Evolutionary conservation across 148 eudicot species (phyloP), one percentile per base, ranked within the genome.

Genomic region (Chenopodium quinoa): DNA sequence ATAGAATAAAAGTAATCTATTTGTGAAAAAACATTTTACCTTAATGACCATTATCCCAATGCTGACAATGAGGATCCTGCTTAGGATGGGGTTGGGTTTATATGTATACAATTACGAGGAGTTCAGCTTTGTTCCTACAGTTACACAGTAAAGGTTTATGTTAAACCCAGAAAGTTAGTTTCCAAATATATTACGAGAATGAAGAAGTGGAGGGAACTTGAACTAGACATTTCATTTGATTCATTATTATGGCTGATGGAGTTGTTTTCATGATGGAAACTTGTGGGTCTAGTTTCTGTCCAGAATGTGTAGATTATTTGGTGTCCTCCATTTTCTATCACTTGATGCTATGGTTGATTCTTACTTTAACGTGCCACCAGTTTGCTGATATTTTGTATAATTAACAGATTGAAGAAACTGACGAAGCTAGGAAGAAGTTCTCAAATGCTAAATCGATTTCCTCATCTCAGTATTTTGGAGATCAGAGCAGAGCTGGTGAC

Each of bases 371-470:
- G 62, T 54, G 63, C 73, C 37, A 27, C 14, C 70, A 68, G 47
- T 13, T 81, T 77, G 47, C 64, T 80, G 71, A 74, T 7, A 1
- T 58, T 75, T 62, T 79, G 14, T 67, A 71, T 63, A 50, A 48
- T 40, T 64, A 29, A 75, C 90, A 92, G 99, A 77, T 87, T 75
- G 91, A 92, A 89, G 99, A 95, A 88, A 92, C 94, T 63, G 99
- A 95, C 79, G 99, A 95, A 82, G 99, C 99, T 20, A 91, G 99
- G 86, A 93, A 93, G 86, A 95, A 95, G 85, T 95, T 95, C 87
- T 87, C 97, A 22, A 93, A 95, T 87, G 99, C 99, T 34, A 95
- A 95, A 85, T 93, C 99, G 20, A 95, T 95, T 75, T 95, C 99
- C 14, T 95, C 99, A 8, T 87, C 97, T 40, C 99, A 95, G 84